Evolutionary conservation across 495 filamentous ascomycete species (phyloP), one percentile per base, ranked within the genome.

Genomic region (Baudoinia panamericana): DNA sequence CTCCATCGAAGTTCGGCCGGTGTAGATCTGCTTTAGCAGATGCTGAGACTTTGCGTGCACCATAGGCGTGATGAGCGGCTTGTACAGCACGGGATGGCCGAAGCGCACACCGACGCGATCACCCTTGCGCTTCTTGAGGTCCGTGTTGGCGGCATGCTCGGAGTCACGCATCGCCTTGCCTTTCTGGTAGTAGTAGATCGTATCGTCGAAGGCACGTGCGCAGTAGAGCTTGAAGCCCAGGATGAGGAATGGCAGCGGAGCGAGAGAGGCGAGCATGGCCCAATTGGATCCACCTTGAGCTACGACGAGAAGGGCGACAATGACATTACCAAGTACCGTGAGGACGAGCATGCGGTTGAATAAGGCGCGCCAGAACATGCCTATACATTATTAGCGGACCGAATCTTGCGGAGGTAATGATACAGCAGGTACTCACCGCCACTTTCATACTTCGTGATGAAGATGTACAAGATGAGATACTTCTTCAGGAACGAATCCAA

Each of bases 381-480:
- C 90, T n/a, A n/a, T n/a, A n/a, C n/a, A n/a, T n/a, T n/a, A n/a
- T n/a, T n/a, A n/a, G n/a, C n/a, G n/a, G n/a, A n/a, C n/a, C n/a
- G n/a, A n/a, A n/a, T n/a, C n/a, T n/a, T n/a, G n/a, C n/a, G n/a
- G n/a, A n/a, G n/a, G n/a, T n/a, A n/a, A n/a, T n/a, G n/a, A n/a
- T n/a, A n/a, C n/a, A n/a, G n/a, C n/a, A n/a, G n/a, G n/a, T n/a
- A n/a, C n/a, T n/a, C n/a, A n/a, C n/a, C n/a, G 17, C 85, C 87
- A 4, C 84, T 93, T 59, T 99, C 90, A 28, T 79, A 88, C 61
- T 95, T 97, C 18, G 90, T 99, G 41, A 94, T 70, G 42, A 94
- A 93, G 46, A 96, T 77, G 60, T 97, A 66, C 57, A 96, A 64
- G 30, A 97, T 62, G 21, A 94, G 63, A 58, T 99, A 99, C 58